Evolutionary conservation across 768 basidiomycete species (phyloP), one percentile per base, ranked within the genome.

Genomic region (Phanerodontia chrysosporium): DNA sequence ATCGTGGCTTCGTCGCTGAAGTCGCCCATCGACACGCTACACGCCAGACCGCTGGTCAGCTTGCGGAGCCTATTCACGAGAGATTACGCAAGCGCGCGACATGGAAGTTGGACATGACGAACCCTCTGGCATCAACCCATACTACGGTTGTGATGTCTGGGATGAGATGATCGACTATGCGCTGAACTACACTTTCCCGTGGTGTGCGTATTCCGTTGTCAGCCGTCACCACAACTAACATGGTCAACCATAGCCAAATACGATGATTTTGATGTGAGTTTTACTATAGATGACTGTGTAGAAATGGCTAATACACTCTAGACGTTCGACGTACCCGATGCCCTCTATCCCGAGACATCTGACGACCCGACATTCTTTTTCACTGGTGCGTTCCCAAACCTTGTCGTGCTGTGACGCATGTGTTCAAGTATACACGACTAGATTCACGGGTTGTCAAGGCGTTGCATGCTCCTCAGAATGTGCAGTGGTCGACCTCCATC

Each of bases 121-220:
- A 13, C 74, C 81, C 30, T 70, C 80, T 1, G 83, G 80, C 1
- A 78, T 73, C 45, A 70, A 74, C 56, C 65, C 73, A 35, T 73
- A 67, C 57, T 74, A 74, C 46, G 67, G 68, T 9, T 90, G 89
- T 70, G 75, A 83, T 56, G 67, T 89, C 12, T 78, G 82, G 49
- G 81, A 84, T 58, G 82, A 86, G 73, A 80, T 85, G 71, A 65
- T 87, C 30, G 88, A 90, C 70, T 90, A 90, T 62, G 85, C 87
- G 16, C 53, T 83, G 59, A 91, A 90, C 66, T 89, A 77, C 66
- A 87, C 88, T 0, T 83, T 78, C 66, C 89, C 89, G 1, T 82
- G 80, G 81, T 70, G 74, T 75, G 36, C 22, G 74, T 67, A 10
- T 14, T 48, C 27, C 21, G 29, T 45, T 1, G 32, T 13, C 2